These are phyloP conservation scores for Parastagonospora avenae DNA, from an alignment of 2,329 filamentous ascomycete genomes.

Conservation along the genomic window DNA sequence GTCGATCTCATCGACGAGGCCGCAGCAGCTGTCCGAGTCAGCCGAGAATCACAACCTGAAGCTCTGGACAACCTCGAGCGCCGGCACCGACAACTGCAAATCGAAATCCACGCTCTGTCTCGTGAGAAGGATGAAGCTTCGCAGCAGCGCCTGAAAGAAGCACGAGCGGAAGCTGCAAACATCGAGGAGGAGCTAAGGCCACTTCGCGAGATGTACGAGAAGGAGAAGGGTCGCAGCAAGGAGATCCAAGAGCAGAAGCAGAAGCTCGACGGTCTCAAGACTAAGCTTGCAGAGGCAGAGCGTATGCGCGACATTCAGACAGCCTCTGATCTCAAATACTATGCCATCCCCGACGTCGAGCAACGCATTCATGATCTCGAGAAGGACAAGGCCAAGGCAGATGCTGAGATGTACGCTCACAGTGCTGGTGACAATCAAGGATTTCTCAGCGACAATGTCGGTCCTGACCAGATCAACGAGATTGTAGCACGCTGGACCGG, in stretches of 20 bases:
- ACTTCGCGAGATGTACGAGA: slow-evolving; percentile 92
- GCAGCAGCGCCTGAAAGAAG: slow-evolving; percentile 77
- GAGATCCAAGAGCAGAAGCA: slow-evolving; percentile 93
- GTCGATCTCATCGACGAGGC: slow-evolving; percentile 97
- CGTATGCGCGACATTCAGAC: slow-evolving; percentile 82
- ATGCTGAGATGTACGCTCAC: slow-evolving; percentile 65
- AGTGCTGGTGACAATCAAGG: slow-evolving; percentile 64
- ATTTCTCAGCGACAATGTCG: slow-evolving; percentile 90
- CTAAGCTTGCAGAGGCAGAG: slow-evolving; percentile 92
- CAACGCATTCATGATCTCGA: slow-evolving; percentile 80
- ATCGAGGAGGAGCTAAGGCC: slow-evolving; percentile 91
- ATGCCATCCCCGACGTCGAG: slow-evolving; percentile 93
- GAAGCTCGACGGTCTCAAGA: slow-evolving; percentile 88
- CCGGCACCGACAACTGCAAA: slow-evolving; percentile 86
- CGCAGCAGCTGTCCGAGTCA: slow-evolving; percentile 92
- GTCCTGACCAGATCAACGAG: slow-evolving; percentile 97
- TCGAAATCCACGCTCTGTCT: slow-evolving; percentile 93
- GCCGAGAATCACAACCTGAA: slow-evolving; percentile 94
- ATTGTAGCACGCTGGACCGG: slow-evolving; percentile 98
- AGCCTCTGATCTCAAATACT: slow-evolving; percentile 94
- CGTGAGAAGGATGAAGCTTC: slow-evolving; percentile 96
- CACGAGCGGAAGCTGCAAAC: slow-evolving; percentile 89
- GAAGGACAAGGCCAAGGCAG: slow-evolving; percentile 76
- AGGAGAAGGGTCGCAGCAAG: slow-evolving; percentile 86
- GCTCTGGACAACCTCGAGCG: slow-evolving; percentile 93